Conservation (phyloP, 2,329 filamentous ascomycete genomes). For the Eutypa lata region DNA sequence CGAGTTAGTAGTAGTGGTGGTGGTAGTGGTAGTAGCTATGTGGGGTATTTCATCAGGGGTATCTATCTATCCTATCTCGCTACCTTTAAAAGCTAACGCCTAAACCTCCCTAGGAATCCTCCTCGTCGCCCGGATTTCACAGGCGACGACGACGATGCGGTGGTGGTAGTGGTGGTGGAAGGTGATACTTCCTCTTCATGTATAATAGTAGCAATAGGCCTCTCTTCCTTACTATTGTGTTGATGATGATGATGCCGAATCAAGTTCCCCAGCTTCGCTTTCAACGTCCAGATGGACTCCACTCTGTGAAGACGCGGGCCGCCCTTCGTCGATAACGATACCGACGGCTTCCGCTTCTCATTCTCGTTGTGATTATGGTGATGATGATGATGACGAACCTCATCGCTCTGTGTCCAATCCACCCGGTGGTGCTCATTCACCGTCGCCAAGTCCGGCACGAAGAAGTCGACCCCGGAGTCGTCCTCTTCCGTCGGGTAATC, state of each 20-base stretch:
- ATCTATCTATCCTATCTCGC: background rate
- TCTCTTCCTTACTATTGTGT: conserved; percentile 24
- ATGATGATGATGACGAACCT: conserved; percentile 25
- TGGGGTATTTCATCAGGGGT: background rate
- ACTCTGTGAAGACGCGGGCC: conserved; percentile 42
- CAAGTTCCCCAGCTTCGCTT: conserved; percentile 36
- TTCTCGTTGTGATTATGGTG: conserved; percentile 7
- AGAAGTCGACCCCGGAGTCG: conserved; percentile 21
- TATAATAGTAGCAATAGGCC: conserved; percentile 2
- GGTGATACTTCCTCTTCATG: conserved; percentile 7
- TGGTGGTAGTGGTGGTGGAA: conserved; percentile 5
- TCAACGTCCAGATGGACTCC: conserved; percentile 50
- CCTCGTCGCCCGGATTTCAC: conserved; percentile 32
- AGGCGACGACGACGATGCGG: conserved; percentile 10
- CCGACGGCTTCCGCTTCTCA: conserved; percentile 6
- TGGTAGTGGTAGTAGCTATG: too few species aligned
- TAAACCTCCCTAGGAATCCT: conserved; percentile 44
- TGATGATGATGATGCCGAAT: conserved; percentile 12
- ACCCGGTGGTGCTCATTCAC: conserved; percentile 37
- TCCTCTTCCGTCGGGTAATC: conserved; percentile 3
- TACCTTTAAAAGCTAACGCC: conserved; percentile 21
- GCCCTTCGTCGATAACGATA: too few species aligned
- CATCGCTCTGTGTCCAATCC: conserved; percentile 60
- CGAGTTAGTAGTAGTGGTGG: too few species aligned
- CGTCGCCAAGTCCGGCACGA: conserved; percentile 18